A percentile compares a stretch with the other conserved stretches of the same genome.
These are phyloP conservation scores for Pseudodiploospora longispora DNA, from an alignment of 2,329 filamentous ascomycete species.

Conservation along the genomic window DNA sequence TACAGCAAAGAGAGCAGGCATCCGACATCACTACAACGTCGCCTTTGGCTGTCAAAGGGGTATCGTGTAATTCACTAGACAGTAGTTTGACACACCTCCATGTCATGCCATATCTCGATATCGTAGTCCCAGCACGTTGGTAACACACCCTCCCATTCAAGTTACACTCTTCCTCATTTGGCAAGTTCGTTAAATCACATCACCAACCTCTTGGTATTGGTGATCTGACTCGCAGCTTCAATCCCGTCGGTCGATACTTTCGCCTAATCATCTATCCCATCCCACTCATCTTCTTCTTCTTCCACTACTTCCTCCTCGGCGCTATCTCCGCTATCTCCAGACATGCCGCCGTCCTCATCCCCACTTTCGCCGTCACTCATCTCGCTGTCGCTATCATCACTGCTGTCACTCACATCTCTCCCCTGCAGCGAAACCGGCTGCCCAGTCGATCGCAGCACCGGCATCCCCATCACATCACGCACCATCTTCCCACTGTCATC, in stretches of 20 bases:
- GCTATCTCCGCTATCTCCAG: neutral
- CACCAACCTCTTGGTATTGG: too few relatives aligned
- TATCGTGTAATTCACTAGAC: too few relatives aligned
- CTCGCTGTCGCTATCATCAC: slow-evolving; percentile 17
- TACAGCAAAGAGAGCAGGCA: too few relatives aligned
- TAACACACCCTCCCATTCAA: too few relatives aligned
- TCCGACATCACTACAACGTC: too few relatives aligned
- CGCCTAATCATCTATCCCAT: slow-evolving; percentile 4
- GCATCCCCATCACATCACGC: slow-evolving; percentile 31
- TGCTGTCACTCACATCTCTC: slow-evolving; percentile 15
- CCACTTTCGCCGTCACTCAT: slow-evolving; percentile 11
- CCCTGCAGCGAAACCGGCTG: slow-evolving; percentile 18
- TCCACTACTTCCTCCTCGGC: slow-evolving; percentile 11
- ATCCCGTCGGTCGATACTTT: neutral
- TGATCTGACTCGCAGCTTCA: too few relatives aligned
- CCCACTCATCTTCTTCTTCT: slow-evolving; percentile 13
- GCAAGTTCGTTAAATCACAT: too few relatives aligned
- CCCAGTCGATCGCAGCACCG: slow-evolving; percentile 28
- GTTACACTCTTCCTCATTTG: too few relatives aligned
- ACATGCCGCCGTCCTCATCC: slow-evolving; percentile 5
- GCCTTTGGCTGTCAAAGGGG: too few relatives aligned
- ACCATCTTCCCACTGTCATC: slow-evolving; percentile 47
- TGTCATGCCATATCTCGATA: too few relatives aligned
- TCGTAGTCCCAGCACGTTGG: too few relatives aligned
- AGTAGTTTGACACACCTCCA: too few relatives aligned